Evolutionary conservation across 768 basidiomycete species (phyloP), one percentile per base, ranked within the genome.

Genomic region (Suillus subalutaceus): DNA sequence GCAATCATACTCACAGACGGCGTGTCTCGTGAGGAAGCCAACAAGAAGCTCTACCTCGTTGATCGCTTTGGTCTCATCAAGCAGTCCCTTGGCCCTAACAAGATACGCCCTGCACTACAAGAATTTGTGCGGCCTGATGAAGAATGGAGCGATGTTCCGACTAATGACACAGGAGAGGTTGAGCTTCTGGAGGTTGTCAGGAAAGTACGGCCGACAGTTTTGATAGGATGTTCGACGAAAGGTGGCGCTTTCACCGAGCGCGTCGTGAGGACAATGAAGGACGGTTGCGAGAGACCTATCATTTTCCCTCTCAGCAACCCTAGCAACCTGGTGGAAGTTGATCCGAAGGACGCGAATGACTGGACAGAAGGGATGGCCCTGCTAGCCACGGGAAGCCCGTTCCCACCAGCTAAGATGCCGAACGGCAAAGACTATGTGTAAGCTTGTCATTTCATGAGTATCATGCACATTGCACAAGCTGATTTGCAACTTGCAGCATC

Each of bases 221-320:
- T 97, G 56, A 92, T 97, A 68, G 94, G 94, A 38, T 91, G 90
- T 65, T 94, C 92, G 65, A 95, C 94, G 2, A 82, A 86, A 59
- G 82, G 86, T 23, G 90, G 91, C 5, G 91, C 89, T 38, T 97
- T 97, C 78, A 89, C 84, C 5, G 85, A 92, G 78, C 88, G 90
- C 65, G 80, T 93, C 48, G 79, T 93, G 41, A 80, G 81, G 72
- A 83, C 84, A 35, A 90, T 96, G 92, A 82, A 85, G 37, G 86
- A 85, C 68, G 81, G 85, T 60, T 85, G 84, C 50, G 90, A 91
- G 30, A 79, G 90, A 66, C 94, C 94, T 0, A 90, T 95, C 71
- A 92, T 96, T 68, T 83, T 95, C 71, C 92, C 94, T 18, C 82
- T 96, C 55, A 90, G 88, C 48, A 96, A 96, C 76, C 94, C 94